Base-by-base conservation (phyloP, 2,329 filamentous ascomycete genomes). In the Penicillium sclerotiorum region DNA sequence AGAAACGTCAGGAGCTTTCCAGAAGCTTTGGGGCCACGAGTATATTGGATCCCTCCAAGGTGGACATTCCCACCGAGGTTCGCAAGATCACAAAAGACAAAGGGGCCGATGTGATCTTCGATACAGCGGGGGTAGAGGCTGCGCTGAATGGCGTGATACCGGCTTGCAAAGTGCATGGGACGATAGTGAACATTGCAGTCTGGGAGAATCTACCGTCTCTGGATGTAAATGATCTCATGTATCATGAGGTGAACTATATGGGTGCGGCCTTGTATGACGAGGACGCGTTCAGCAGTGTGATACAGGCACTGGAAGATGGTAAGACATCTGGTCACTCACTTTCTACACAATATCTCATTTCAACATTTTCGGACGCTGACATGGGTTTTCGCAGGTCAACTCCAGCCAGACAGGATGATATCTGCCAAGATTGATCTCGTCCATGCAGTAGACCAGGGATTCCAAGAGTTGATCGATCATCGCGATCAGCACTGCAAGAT, bases 141-240 rank as follows among this genome's bases (percentile, higher is more conserved):
- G 80, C 73, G 12, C 58, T 78, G 5, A 65, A 74, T 38, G 61
- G 53, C 55, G 81, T 68, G 56, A 80, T 77, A 32, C 65, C 74
- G 20, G 74, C 78, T 0, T 77, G 84, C 3, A 73, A 76, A 44
- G 73, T 76, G 0, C 73, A 79, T 30, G 84, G 83, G 0, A 81
- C 80, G 0, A 74, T 87, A 0, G 76, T 86, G 2, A 86, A 87
- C 53, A 77, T 87, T 13, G 82, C 84, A 0, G 81, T 87, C 2
- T 86, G 82, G 81, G 82, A 84, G 59, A 80, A 76, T 47, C 69
- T 71, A 11, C 73, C 83, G 4, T 73, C 74, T 0, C 77, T 85
- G 45, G 70, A 79, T 25, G 76, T 79, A 1, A 83, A 82, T 55
- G 74, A 77, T 58, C 57, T 84, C 27, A 74, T 82, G 4, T 78